Evolutionary conservation across 805 yeast genomes (phyloP).

Genomic region (Henningerozyma blattae): DNA sequence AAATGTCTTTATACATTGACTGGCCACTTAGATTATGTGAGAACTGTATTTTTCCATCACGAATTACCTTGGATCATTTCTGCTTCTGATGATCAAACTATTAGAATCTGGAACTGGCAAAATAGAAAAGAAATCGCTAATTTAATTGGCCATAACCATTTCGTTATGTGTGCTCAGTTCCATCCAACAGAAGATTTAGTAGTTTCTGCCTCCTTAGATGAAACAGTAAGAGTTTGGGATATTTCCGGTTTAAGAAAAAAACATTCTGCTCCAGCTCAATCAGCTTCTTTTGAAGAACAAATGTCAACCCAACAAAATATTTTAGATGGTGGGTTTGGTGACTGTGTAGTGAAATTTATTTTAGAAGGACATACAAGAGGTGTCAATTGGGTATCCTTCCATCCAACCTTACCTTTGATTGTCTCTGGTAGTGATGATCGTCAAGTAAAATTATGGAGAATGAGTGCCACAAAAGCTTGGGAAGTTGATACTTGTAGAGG

Average conservation of each 20-base stretch:
- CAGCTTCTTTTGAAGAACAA: constrained; percentile 31
- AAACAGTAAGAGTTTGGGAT: constrained; percentile 99
- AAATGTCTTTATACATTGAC: constrained; percentile 83
- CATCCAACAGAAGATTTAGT: constrained; percentile 92
- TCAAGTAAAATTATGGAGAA: constrained; percentile 90
- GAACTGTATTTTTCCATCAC: constrained; percentile 89
- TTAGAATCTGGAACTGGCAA: constrained; percentile 99
- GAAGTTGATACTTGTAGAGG: constrained; percentile 98
- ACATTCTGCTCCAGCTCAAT: constrained; percentile 69
- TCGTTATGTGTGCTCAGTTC: constrained; percentile 96
- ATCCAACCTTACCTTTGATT: constrained; percentile 88
- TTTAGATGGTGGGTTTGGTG: constrained; percentile 91
- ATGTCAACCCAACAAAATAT: constrained; percentile 46
- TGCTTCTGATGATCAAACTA: constrained; percentile 95
- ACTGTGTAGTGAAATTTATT: constrained; percentile 89
- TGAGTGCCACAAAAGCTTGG: constrained; percentile 97
- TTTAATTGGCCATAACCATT: constrained; percentile 95
- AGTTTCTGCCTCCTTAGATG: constrained; percentile 93
- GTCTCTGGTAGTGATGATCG: constrained; percentile 96
- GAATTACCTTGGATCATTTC: constrained; percentile 97
- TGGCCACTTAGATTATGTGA: constrained; percentile 91
- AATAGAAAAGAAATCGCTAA: constrained; percentile 95
- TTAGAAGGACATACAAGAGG: constrained; percentile 98
- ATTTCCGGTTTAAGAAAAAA: constrained; percentile 88
- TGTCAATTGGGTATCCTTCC: constrained; percentile 97